phyloP scores from a whole-genome alignment of 192 early-diverging fungal species.

The Allomyces macrogynus region DNA sequence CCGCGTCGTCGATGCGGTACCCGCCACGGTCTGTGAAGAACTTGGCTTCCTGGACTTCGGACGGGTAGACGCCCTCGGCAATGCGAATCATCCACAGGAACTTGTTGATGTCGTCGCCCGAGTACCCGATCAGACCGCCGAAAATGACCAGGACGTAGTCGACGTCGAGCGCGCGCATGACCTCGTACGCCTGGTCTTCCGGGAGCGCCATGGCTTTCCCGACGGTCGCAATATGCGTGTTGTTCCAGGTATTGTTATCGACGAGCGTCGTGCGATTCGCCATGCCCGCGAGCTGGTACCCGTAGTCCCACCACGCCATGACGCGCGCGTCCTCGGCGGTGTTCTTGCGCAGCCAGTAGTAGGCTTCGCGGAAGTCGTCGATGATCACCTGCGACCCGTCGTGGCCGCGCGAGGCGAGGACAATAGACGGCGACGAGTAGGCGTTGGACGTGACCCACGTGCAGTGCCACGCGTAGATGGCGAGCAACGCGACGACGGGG shows the following conservation, averaged over 20 bases:
- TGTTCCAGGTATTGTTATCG: conserved; percentile 99
- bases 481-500: conserved; percentile 49
- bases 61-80: conserved; percentile 88
- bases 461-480: conserved; percentile 87
- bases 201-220: conserved; percentile 78
- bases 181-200: conserved; percentile 81
- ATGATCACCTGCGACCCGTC: conserved; percentile 93
- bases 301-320: conserved; percentile 99
- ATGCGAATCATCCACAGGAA: conserved; percentile 99
- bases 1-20: conserved; percentile 79
- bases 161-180: conserved; percentile 83
- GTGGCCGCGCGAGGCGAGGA: conserved; percentile 61
- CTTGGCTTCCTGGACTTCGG: conserved; percentile 67
- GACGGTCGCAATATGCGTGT: conserved; percentile 98
- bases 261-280: conserved; percentile 89
- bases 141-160: conserved; percentile 95
- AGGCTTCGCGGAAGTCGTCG: conserved; percentile 99
- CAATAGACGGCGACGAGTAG: conserved; percentile 97
- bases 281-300: conserved; percentile 99
- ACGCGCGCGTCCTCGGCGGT: conserved; percentile 80
- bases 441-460: conserved; percentile 96
- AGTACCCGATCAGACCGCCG: conserved; percentile 90
- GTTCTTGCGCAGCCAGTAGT: conserved; percentile 99
- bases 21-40: conserved; percentile 81
- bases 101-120: conserved; percentile 99